Base-by-base conservation (phyloP, 176 grass and related monocot genomes). In the Cymbopogon citratus region DNA sequence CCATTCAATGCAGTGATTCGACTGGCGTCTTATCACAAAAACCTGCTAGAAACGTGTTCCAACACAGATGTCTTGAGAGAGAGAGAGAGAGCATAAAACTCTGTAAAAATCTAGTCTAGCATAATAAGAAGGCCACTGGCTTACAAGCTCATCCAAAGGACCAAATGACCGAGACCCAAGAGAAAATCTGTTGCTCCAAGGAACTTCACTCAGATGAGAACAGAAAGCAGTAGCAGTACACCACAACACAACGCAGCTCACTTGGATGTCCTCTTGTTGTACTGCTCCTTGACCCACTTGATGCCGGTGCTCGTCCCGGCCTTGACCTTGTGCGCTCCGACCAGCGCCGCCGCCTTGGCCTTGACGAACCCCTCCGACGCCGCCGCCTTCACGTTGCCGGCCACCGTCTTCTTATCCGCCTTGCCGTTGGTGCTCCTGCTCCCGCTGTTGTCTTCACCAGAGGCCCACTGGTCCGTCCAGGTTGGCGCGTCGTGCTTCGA, bases 271-370 rank as follows among this genome's bases (percentile, higher is more conserved):
- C 80, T 84, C 72, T 91, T 94, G 48, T 94, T 94, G 82, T 84
- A 95, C 75, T 90, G 80, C 14, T 74, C 84, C 68, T 88, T 95
- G 33, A 90, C 85, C 90, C 92, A 95, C 78, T 92, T 90, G 81
- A 92, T 84, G 69, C 92, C 82, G 23, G 52, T 77, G 68, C 25
- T 85, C 7, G 92, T 87, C 11, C 87, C 90, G 25, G 77, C 69
- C 81, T 92, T 95, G 0, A 91, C 79, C 78, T 90, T 95, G 64
- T 81, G 63, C 23, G 92, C 89, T 18, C 89, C 92, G 6, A 87
- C 66, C 43, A 81, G 52, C 9, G 87, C 87, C 14, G 88, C 79
- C 36, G 86, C 57, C 79, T 95, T 95, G 18, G 90, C 90, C 78
- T 92, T 95, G 52, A 78, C 43, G 11, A 92, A n/a, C 35, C 87